These are phyloP conservation scores for Teratosphaeria destructans DNA, from an alignment of 2,329 filamentous ascomycete genomes.

Conservation along the genomic window DNA sequence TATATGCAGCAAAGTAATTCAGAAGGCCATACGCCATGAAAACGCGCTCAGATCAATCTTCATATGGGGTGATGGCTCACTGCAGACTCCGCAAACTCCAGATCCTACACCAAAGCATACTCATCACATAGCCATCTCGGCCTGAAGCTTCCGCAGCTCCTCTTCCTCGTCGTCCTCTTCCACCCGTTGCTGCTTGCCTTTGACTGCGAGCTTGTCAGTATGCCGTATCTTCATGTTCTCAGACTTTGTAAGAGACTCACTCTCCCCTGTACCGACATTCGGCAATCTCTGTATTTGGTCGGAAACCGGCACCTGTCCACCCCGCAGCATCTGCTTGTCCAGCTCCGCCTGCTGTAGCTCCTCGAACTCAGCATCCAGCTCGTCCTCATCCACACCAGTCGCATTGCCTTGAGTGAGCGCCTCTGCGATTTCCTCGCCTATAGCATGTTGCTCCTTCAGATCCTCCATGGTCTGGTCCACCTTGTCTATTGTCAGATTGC, in stretches of 20 bases:
- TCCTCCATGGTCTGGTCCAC: slow-evolving; percentile 93
- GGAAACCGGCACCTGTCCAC: slow-evolving; percentile 70
- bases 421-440: slow-evolving; percentile 84
- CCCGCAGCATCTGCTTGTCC: slow-evolving; percentile 88
- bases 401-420: slow-evolving; percentile 64
- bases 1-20: neutral
- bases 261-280: slow-evolving; percentile 59
- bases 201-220: slow-evolving; percentile 24
- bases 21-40: neutral
- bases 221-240: slow-evolving; percentile 20
- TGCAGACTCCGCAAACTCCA: neutral
- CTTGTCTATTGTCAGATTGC: slow-evolving; percentile 81
- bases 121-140: slow-evolving; percentile 86
- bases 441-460: slow-evolving; percentile 80
- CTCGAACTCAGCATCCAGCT: slow-evolving; percentile 77
- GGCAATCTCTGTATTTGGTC: slow-evolving; percentile 72
- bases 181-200: slow-evolving; percentile 32
- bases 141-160: slow-evolving; percentile 83
- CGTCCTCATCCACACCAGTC: slow-evolving; percentile 71
- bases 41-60: neutral
- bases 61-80: neutral
- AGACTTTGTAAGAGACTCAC: slow-evolving; percentile 48
- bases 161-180: slow-evolving; percentile 94
- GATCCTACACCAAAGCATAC: neutral
- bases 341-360: slow-evolving; percentile 82